Evolutionary conservation across 2,329 filamentous ascomycete genomes (phyloP).

Genomic region (Sporothrix sp.): DNA sequence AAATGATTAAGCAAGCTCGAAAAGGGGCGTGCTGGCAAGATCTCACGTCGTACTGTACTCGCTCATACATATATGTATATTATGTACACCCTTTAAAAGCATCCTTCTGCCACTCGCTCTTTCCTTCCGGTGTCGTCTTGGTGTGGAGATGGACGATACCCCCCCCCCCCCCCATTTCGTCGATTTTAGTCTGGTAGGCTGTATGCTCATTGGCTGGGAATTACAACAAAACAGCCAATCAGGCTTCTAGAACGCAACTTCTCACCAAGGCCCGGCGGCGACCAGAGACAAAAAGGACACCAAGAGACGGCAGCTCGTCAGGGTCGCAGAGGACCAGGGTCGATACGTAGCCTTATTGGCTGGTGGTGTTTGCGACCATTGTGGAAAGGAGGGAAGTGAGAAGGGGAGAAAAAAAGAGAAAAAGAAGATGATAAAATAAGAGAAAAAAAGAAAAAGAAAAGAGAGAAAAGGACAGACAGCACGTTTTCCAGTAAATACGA

Average conservation of each 20-base stretch:
- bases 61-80: too few relatives aligned
- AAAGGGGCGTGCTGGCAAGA: too few relatives aligned
- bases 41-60: too few relatives aligned
- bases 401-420: neutral
- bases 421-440: neutral
- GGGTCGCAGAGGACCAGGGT: conserved; percentile 13
- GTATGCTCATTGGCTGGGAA: conserved; percentile 13
- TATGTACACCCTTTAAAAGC: too few relatives aligned
- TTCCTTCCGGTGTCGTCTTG: neutral
- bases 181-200: conserved; percentile 4
- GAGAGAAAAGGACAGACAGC: too few relatives aligned
- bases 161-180: too few relatives aligned
- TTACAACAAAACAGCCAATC: conserved; percentile 10
- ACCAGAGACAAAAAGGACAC: neutral
- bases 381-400: neutral
- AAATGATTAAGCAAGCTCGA: too few relatives aligned
- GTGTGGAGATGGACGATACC: too few relatives aligned
- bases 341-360: conserved; percentile 14
- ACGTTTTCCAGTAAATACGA: too few relatives aligned
- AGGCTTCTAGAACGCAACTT: neutral
- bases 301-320: conserved; percentile 4
- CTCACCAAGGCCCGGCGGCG: neutral
- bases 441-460: too few relatives aligned
- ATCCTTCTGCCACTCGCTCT: neutral
- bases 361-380: neutral